Evolutionary conservation across 768 basidiomycete genomes (phyloP).

Genomic region (Lactarius trivialis): DNA sequence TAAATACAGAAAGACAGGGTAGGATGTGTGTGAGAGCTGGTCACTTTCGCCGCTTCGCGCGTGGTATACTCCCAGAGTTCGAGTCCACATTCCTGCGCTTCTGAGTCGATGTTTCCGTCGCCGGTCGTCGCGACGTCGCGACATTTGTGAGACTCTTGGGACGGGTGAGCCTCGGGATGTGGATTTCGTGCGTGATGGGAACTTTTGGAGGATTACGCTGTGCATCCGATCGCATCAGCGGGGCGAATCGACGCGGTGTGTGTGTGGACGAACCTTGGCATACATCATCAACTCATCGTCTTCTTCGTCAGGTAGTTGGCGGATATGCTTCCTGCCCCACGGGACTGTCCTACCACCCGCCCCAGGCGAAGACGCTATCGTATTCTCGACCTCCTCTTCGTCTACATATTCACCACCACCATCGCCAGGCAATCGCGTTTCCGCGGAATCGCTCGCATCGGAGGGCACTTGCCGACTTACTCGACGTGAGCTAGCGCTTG

Average conservation of each 20-base stretch:
- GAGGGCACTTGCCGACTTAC: constrained; percentile 17
- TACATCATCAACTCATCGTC: constrained; percentile 61
- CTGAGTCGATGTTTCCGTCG: constrained; percentile 4
- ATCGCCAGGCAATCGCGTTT: constrained; percentile 2
- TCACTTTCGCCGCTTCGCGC: constrained; percentile 18
- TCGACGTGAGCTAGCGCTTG: constrained; percentile 16
- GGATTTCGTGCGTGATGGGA: constrained; percentile 27
- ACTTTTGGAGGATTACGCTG: constrained; percentile 40
- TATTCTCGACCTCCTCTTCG: constrained; percentile 22
- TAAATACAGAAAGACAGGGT: constrained; percentile 2
- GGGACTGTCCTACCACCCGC: constrained; percentile 1
- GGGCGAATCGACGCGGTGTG: constrained; percentile 1
- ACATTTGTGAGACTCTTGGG: constrained; percentile 15
- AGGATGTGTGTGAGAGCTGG: neutral
- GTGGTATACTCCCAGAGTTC: neutral
- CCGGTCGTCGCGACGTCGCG: constrained; percentile 1
- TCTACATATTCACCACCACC: constrained; percentile 17
- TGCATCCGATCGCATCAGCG: neutral
- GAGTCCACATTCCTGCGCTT: constrained; percentile 12
- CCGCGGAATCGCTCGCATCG: constrained; percentile 32
- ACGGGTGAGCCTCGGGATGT: neutral
- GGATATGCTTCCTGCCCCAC: constrained; percentile 20
- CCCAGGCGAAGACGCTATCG: neutral
- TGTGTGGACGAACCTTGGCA: constrained; percentile 38
- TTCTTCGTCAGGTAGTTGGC: constrained; percentile 32